Base-by-base conservation (phyloP, 2,329 filamentous ascomycete genomes). In the Apiospora koreana region DNA sequence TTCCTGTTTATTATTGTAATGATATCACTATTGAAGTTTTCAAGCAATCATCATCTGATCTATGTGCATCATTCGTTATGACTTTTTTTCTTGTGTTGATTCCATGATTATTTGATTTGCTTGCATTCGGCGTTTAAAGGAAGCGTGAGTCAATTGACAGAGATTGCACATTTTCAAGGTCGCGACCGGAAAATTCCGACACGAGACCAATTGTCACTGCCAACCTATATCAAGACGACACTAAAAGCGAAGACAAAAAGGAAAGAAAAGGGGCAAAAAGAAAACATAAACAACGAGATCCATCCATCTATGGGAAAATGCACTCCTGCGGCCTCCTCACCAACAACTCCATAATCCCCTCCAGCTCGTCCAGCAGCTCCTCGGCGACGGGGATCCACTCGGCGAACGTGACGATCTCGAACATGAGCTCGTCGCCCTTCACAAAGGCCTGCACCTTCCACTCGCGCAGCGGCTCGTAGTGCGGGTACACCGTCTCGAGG, bases 361-460 rank as follows among this genome's bases (percentile, higher is more conserved):
- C 83, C 72, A 90, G 74, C 68, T 88, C 86, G 25, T 83, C 81
- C 67, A 92, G 75, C 69, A 90, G 75, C 16, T 82, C 82, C 64
- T 80, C 79, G 1, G 88, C 88, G 67, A 88, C 84, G 0, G 77
- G 80, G 14, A 80, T 81, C 86, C 88, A 90, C 65, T 84, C 86
- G 76, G 87, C 81, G 73, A 89, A 86, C 2, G 88, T 90, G 25
- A 91, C 87, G 76, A 91, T 84, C 81, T 90, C 89, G 68, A 91
- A 80, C 65, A 84, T 86, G 77, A 87, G 78, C 76, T 78, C 80
- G 71, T 85, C 87, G 6, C 84, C 87, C 67, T 80, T 83, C 41
- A 85, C 84, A 79, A 87, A 92, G 28, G 84, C 88, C 82, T 92
- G 88, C 48, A 90, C 83, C 82, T 91, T 89, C 82, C 88, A 89